phyloP scores from a whole-genome alignment of 495 filamentous ascomycete species.

The Aspergillus avenaceus region DNA sequence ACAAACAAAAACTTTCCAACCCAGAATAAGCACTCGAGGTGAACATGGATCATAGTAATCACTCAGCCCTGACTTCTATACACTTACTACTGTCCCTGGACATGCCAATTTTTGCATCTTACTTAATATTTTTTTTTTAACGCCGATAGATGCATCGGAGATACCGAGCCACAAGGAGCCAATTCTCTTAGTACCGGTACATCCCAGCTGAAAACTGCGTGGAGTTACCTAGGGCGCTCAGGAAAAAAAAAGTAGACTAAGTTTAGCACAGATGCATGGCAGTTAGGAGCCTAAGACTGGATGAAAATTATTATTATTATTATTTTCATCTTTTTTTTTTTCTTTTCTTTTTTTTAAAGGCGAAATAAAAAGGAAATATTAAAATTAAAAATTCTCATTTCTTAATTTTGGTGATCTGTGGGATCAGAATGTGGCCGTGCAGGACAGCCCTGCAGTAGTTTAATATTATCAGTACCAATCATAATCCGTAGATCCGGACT shows the following conservation, averaged over 20 bases:
- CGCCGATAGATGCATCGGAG: slow-evolving; percentile 2
- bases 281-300: slow-evolving; percentile 7
- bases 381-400: not conserved
- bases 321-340: not conserved
- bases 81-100: not conserved
- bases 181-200: slow-evolving; percentile 1
- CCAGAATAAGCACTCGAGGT: too few species aligned
- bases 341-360: too few species aligned
- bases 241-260: not conserved
- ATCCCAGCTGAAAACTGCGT: slow-evolving; percentile 13
- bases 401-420: not conserved
- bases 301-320: not conserved
- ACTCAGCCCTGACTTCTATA: not conserved
- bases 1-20: too few species aligned
- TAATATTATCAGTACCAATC: slow-evolving; percentile 6
- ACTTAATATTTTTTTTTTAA: too few species aligned
- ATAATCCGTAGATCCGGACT: not conserved
- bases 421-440: slow-evolving; percentile 11
- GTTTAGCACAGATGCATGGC: slow-evolving; percentile 3
- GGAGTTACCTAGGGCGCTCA: not conserved
- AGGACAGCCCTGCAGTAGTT: slow-evolving; percentile 16
- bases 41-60: not conserved
- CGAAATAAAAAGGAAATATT: too few species aligned
- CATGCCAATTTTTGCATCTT: not conserved
- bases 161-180: slow-evolving; percentile 1